Evolutionary conservation across 257 asterid genomes (phyloP), one percentile per base, ranked within the genome.

Genomic region (Misopates orontium): DNA sequence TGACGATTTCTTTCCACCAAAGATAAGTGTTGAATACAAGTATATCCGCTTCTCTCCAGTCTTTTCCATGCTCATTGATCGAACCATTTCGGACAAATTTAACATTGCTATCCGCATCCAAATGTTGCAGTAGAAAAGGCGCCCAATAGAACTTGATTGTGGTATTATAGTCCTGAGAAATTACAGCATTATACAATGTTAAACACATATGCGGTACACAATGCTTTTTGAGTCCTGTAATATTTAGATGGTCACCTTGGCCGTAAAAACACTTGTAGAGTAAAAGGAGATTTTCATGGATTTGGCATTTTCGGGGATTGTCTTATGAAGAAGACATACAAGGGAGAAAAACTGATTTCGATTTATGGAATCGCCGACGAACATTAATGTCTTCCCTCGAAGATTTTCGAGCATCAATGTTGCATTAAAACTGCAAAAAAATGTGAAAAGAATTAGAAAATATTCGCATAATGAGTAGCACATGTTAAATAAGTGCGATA

Each of bases 71-170:
- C 74, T 78, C 78, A 32, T 77, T 80, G 0, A 93, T 83, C 1
- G 97, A 78, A 0, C 87, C 90, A 69, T 85, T 83, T 4, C 85
- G 77, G 1, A 93, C 86, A 4, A 83, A 62, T 71, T 95, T 74
- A n/a, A 83, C 85, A 1, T 62, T 40, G 8, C 74, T 64, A 56
- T 88, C 72, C 67, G 87, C 96, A 23, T 77, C 65, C 0, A 53
- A 56, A 0, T 96, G 90, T 70, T 90, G 96, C 2, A 93, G 76
- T 5, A 93, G 80, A 68, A 87, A 84, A 10, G 97, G 98, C 0
- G 91, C 92, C 98, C 98, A 93, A 14, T 93, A 85, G 74, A 78
- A 93, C 77, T 84, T 95, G 12, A 93, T 73, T 0, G 83, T 84
- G 0, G 94, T 95, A 64, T 87, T 79, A 45, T 93, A 93, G 6